phyloP scores from a whole-genome alignment of 345 rosid species.

The Linum usitatissimum region DNA sequence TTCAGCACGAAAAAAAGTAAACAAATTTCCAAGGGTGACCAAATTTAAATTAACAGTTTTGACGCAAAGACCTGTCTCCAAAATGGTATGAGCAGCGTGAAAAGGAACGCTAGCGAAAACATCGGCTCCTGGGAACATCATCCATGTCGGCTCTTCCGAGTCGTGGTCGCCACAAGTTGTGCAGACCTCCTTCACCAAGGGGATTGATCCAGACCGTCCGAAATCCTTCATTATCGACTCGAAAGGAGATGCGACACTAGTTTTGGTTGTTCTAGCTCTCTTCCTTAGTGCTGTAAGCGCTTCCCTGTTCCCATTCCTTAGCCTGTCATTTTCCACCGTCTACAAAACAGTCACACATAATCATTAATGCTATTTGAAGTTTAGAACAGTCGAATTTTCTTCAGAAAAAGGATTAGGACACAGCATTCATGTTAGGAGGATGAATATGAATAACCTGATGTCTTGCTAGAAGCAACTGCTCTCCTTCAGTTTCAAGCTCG shows the following conservation, averaged over 20 bases:
- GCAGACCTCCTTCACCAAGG: constrained; percentile 72
- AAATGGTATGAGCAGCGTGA: constrained; percentile 67
- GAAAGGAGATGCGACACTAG: constrained; percentile 56
- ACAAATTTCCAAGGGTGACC: neutral
- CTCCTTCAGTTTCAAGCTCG: constrained; percentile 68
- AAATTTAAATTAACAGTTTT: neutral
- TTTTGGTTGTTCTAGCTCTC: constrained; percentile 66
- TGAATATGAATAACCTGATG: constrained; percentile 34
- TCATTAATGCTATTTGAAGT: too few relatives aligned
- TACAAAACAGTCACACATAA: constrained; percentile 12
- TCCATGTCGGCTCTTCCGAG: constrained; percentile 59
- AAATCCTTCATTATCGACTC: constrained; percentile 65
- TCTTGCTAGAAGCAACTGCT: constrained; percentile 49
- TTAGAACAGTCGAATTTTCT: too few relatives aligned
- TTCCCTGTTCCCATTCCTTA: constrained; percentile 70
- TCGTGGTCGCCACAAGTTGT: constrained; percentile 67
- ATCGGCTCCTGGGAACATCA: constrained; percentile 74
- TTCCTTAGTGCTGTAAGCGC: constrained; percentile 69
- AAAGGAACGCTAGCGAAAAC: constrained; percentile 59
- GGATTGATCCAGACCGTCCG: constrained; percentile 30
- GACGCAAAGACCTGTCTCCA: constrained; percentile 49
- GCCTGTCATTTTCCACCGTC: constrained; percentile 64
- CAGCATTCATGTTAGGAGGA: too few relatives aligned
- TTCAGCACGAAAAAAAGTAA: neutral
- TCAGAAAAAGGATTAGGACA: too few relatives aligned